phyloP scores from a whole-genome alignment of 352 stramenopile genomes.

The Pythium periplocum region DNA sequence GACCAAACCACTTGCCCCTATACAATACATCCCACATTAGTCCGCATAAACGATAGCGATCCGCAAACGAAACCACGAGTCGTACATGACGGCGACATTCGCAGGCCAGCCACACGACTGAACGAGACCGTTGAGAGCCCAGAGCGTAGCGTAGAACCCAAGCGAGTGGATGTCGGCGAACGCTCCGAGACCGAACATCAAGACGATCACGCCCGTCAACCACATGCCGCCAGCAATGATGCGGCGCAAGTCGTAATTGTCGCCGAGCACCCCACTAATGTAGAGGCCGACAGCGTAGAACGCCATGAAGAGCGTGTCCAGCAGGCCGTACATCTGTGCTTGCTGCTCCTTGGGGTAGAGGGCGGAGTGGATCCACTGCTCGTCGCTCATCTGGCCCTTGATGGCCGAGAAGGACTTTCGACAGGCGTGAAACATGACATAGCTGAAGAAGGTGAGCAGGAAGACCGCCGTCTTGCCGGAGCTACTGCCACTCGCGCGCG shows the following conservation, averaged over 20 bases:
- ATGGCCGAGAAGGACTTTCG: slow-evolving; percentile 81
- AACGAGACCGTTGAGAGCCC: slow-evolving; percentile 74
- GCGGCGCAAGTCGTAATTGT: slow-evolving; percentile 59
- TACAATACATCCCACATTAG: slow-evolving; percentile 16
- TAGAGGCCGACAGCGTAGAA: slow-evolving; percentile 74
- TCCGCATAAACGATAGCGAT: background rate
- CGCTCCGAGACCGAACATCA: slow-evolving; percentile 58
- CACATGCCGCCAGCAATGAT: slow-evolving; percentile 74
- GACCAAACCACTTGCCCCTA: slow-evolving; percentile 94
- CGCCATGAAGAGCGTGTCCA: slow-evolving; percentile 80
- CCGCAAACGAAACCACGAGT: background rate
- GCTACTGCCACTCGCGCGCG: slow-evolving; percentile 11
- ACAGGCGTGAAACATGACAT: slow-evolving; percentile 71
- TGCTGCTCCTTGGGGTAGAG: slow-evolving; percentile 57
- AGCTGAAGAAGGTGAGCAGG: slow-evolving; percentile 74
- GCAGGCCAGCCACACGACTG: slow-evolving; percentile 75
- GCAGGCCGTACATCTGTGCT: slow-evolving; percentile 72
- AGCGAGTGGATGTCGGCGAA: slow-evolving; percentile 59
- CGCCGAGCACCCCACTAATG: slow-evolving; percentile 64
- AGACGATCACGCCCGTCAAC: slow-evolving; percentile 46
- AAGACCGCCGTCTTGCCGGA: slow-evolving; percentile 62
- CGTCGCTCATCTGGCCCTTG: slow-evolving; percentile 74
- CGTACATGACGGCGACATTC: slow-evolving; percentile 77
- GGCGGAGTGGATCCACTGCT: slow-evolving; percentile 70
- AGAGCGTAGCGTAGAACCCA: slow-evolving; percentile 64